Evolutionary conservation across 2,329 filamentous ascomycete species (phyloP).

Genomic region (Stachybotrys elegans): DNA sequence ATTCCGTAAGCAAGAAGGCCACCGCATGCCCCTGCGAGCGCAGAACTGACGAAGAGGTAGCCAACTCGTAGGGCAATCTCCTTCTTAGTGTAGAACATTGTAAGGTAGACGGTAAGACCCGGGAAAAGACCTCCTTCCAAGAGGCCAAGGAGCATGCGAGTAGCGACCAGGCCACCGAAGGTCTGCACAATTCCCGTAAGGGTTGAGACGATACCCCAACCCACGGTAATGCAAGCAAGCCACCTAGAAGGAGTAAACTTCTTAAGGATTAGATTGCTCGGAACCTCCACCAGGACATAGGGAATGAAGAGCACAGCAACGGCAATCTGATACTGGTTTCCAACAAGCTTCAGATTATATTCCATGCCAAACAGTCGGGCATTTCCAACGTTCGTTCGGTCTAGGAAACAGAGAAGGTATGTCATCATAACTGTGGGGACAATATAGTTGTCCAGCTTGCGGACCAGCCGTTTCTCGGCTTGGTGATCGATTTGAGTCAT

Average conservation of each 20-base stretch:
- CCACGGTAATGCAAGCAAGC: conserved; percentile 58
- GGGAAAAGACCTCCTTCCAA: too few species aligned
- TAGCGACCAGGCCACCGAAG: conserved; percentile 19
- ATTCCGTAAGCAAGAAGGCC: conserved; percentile 59
- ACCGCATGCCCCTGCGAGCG: conserved; percentile 56
- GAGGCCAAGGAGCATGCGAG: conserved; percentile 21
- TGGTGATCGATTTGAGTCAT: too few species aligned
- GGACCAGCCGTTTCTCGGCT: too few species aligned
- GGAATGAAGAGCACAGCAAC: conserved; percentile 65
- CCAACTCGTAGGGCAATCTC: conserved; percentile 51
- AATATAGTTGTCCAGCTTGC: too few species aligned
- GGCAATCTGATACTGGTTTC: too few species aligned
- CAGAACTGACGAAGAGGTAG: conserved; percentile 48
- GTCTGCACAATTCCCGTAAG: conserved; percentile 18
- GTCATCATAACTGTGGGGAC: too few species aligned
- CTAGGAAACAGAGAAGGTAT: too few species aligned
- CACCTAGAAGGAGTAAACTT: conserved; percentile 56
- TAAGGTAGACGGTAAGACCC: conserved; percentile 51
- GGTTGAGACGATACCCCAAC: conserved; percentile 28
- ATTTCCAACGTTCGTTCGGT: too few species aligned
- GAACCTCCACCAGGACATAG: conserved; percentile 53
- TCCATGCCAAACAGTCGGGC: too few species aligned
- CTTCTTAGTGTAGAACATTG: too few species aligned
- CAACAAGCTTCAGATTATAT: too few species aligned
- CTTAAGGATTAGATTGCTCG: conserved; percentile 63